Percentiles rank a stretch among this genome's conserved stretches.
phyloP scores from a whole-genome alignment of 768 basidiomycete species.

The Melanogaster broomeanus region DNA sequence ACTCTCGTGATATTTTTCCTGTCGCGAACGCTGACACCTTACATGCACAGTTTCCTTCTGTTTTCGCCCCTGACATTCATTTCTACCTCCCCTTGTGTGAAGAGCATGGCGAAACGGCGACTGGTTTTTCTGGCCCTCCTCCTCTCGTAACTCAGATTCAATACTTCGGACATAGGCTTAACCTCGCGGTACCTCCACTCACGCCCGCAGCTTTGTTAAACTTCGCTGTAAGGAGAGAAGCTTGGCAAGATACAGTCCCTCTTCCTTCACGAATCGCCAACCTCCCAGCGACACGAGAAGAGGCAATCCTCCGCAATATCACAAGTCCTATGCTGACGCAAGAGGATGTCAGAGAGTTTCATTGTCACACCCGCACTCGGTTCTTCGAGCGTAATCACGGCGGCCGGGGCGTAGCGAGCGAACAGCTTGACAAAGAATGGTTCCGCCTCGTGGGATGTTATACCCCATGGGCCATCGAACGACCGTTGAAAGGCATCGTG shows the following conservation, averaged over 20 bases:
- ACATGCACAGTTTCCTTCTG: constrained; percentile 39
- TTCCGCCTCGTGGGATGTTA: constrained; percentile 45
- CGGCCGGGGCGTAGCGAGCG: constrained; percentile 25
- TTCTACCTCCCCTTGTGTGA: constrained; percentile 43
- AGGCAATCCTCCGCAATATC: constrained; percentile 30
- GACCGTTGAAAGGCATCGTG: constrained; percentile 42
- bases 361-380: constrained; percentile 36
- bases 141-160: constrained; percentile 34
- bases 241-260: constrained; percentile 30
- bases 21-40: constrained; percentile 7
- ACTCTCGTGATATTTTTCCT: constrained; percentile 1
- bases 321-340: constrained; percentile 34
- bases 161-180: constrained; percentile 44
- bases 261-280: constrained; percentile 20
- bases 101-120: constrained; percentile 18
- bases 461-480: constrained; percentile 35
- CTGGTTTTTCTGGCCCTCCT: constrained; percentile 33
- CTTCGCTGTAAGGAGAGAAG: constrained; percentile 39
- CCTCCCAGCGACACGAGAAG: constrained; percentile 38
- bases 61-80: constrained; percentile 45
- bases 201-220: constrained; percentile 42
- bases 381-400: constrained; percentile 22
- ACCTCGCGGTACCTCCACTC: constrained; percentile 42
- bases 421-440: constrained; percentile 49
- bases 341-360: constrained; percentile 44